These are phyloP conservation scores for Pontederia crassipes DNA, from an alignment of 176 grass and related monocot species.

Conservation along the genomic window DNA sequence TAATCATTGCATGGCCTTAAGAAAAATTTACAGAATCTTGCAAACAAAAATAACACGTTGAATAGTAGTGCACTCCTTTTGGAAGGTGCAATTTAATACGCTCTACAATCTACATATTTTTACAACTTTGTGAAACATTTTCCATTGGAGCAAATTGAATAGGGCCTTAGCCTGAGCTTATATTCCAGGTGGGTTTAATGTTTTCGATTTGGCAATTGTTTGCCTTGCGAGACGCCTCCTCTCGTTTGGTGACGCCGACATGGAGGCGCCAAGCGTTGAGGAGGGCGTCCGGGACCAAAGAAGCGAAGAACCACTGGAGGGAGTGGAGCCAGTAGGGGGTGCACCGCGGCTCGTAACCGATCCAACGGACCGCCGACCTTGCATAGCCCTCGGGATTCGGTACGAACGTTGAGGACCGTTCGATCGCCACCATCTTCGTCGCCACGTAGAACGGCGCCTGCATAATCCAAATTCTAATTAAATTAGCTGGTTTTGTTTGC, in stretches of 20 bases:
- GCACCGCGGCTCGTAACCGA: constrained; percentile 34
- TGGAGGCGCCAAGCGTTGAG: constrained; percentile 38
- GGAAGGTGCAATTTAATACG: too few species aligned
- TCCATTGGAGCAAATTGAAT: too few species aligned
- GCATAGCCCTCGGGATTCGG: constrained; percentile 38
- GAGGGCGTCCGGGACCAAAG: constrained; percentile 22
- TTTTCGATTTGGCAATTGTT: too few species aligned
- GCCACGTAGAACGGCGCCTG: constrained; percentile 54
- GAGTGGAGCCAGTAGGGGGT: constrained; percentile 52
- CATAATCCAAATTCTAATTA: not conserved
- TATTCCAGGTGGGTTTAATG: too few species aligned
- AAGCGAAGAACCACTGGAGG: constrained; percentile 35
- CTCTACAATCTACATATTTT: too few species aligned
- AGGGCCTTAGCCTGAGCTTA: too few species aligned
- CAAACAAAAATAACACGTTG: too few species aligned
- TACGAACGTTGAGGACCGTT: constrained; percentile 32
- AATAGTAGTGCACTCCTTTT: too few species aligned
- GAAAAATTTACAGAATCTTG: too few species aligned
- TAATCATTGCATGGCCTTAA: too few species aligned
- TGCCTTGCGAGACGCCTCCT: not conserved
- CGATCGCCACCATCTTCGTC: constrained; percentile 37
- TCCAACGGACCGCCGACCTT: constrained; percentile 18
- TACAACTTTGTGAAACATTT: too few species aligned
- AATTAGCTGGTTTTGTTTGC: not conserved
- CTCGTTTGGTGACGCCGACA: constrained; percentile 30